These are phyloP conservation scores for Akanthomyces uredinophilus DNA, from an alignment of 2,329 filamentous ascomycete species.

Conservation along the genomic window DNA sequence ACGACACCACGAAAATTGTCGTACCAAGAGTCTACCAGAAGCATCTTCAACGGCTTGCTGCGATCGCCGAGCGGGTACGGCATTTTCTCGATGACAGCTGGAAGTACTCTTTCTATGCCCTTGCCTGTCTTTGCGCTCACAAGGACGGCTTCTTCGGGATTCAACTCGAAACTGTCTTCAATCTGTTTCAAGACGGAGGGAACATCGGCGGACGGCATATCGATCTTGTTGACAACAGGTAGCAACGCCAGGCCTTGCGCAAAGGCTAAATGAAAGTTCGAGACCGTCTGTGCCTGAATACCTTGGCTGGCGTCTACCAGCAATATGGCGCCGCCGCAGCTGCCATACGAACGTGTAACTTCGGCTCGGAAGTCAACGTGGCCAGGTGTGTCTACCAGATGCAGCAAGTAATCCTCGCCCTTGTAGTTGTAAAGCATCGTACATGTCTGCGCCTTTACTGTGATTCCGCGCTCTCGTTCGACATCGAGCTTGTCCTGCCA, in stretches of 20 bases:
- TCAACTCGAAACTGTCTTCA: conserved; percentile 78
- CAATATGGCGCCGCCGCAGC: conserved; percentile 85
- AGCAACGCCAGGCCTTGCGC: conserved; percentile 81
- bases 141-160: conserved; percentile 61
- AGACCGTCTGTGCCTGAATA: conserved; percentile 94
- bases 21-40: conserved; percentile 98
- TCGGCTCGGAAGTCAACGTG: conserved; percentile 98
- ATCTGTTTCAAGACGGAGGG: conserved; percentile 82
- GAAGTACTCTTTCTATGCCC: conserved; percentile 78
- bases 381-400: conserved; percentile 93
- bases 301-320: conserved; percentile 96
- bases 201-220: conserved; percentile 85
- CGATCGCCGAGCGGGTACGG: conserved; percentile 73
- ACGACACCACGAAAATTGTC: conserved; percentile 94
- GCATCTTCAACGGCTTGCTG: conserved; percentile 68
- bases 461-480: conserved; percentile 92
- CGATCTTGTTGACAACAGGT: conserved; percentile 95
- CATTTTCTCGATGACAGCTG: conserved; percentile 78
- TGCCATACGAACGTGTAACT: conserved; percentile 91
- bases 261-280: conserved; percentile 97
- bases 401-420: conserved; percentile 84
- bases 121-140: conserved; percentile 93
- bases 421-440: conserved; percentile 91
- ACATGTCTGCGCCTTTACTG: conserved; percentile 97
- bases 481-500: conserved; percentile 83